Conservation (phyloP, 2,329 filamentous ascomycete species). For the Domatiomyces globalis region DNA sequence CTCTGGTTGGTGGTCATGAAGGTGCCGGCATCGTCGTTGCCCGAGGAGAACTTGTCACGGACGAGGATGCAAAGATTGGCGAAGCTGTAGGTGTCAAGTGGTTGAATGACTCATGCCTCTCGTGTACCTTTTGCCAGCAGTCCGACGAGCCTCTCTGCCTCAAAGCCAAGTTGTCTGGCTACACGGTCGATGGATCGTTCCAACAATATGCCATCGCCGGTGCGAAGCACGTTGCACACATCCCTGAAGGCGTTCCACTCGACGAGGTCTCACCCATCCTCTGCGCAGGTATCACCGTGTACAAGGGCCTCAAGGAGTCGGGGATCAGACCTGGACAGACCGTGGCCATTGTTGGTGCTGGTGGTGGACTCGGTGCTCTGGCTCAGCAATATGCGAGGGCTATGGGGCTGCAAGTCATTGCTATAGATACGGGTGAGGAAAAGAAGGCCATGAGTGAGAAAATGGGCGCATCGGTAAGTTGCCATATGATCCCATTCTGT, state of each 20-base stretch:
- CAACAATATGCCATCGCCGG: constrained; percentile 86
- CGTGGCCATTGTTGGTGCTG: constrained; percentile 74
- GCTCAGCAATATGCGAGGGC: constrained; percentile 80
- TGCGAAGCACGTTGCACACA: constrained; percentile 67
- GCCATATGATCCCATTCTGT: neutral
- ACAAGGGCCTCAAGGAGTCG: constrained; percentile 83
- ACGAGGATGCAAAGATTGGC: constrained; percentile 54
- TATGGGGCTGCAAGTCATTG: constrained; percentile 70
- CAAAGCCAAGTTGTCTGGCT: constrained; percentile 64
- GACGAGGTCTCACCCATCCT: constrained; percentile 68
- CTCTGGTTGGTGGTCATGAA: constrained; percentile 60
- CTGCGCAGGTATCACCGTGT: constrained; percentile 76
- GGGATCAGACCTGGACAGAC: constrained; percentile 58
- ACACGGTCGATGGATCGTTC: constrained; percentile 82
- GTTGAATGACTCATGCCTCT: constrained; percentile 76
- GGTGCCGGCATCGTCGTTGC: constrained; percentile 74
- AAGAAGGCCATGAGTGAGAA: constrained; percentile 54
- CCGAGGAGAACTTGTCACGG: constrained; percentile 59
- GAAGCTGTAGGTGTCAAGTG: constrained; percentile 83
- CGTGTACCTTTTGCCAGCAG: constrained; percentile 70
- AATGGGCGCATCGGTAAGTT: constrained; percentile 48
- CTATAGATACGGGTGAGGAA: constrained; percentile 70
- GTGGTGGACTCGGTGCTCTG: constrained; percentile 65
- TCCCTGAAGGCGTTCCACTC: constrained; percentile 62
- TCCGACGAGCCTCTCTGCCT: constrained; percentile 72